Percentiles rank a stretch among this genome's conserved stretches.
phyloP scores from a whole-genome alignment of 169 alveolate genomes.

The Plasmodium gonderi region DNA sequence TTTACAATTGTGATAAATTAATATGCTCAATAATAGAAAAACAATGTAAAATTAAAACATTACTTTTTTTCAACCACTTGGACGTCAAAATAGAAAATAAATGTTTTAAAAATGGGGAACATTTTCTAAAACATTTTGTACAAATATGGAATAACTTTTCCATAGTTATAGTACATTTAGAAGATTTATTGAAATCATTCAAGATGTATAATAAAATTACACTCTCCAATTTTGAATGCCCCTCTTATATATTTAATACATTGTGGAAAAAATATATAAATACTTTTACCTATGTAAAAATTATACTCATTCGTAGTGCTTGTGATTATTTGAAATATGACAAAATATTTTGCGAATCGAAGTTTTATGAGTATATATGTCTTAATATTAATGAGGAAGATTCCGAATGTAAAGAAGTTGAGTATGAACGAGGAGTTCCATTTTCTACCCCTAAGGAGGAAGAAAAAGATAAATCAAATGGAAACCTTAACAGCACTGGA shows the following conservation, averaged over 20 bases:
- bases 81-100: conserved; percentile 30
- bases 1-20: conserved; percentile 39
- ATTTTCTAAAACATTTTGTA: conserved; percentile 42
- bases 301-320: conserved; percentile 16
- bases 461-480: neutral
- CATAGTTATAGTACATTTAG: conserved; percentile 37
- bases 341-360: conserved; percentile 22
- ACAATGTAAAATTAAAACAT: conserved; percentile 39
- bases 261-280: conserved; percentile 45
- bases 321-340: conserved; percentile 57
- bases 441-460: neutral
- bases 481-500: neutral
- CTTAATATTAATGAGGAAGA: conserved; percentile 12
- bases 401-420: neutral
- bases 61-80: conserved; percentile 3
- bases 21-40: conserved; percentile 47
- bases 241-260: conserved; percentile 34
- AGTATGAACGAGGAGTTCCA: neutral
- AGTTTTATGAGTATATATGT: conserved; percentile 56
- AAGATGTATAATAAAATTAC: conserved; percentile 22
- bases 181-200: conserved; percentile 45
- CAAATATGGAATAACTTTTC: conserved; percentile 49
- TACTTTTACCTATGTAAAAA: conserved; percentile 12
- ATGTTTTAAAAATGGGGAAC: conserved; percentile 40
- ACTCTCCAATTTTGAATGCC: conserved; percentile 7